These are phyloP conservation scores for Bombardia bombarda DNA, from an alignment of 495 filamentous ascomycete genomes.

Conservation along the genomic window DNA sequence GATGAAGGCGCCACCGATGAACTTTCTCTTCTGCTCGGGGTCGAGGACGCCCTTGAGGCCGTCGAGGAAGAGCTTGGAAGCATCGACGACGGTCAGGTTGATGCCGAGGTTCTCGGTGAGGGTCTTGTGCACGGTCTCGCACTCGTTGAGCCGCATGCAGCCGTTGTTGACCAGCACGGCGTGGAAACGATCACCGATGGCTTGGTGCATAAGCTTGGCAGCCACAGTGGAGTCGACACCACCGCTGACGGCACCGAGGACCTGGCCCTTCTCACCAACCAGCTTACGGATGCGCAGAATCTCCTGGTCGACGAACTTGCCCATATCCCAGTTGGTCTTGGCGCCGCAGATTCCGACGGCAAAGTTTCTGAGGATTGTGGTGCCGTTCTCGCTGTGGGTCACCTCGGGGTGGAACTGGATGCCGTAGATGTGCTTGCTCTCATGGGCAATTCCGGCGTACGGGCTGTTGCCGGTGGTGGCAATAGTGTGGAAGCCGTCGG, in stretches of 20 bases:
- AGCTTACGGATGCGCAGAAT: constrained; percentile 65
- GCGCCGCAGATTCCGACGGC: constrained; percentile 71
- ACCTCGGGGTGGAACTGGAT: constrained; percentile 88
- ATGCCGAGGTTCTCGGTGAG: constrained; percentile 74
- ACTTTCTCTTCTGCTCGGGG: constrained; percentile 88
- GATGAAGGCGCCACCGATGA: constrained; percentile 66
- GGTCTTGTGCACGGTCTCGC: constrained; percentile 65
- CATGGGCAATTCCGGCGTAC: constrained; percentile 75
- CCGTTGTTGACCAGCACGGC: constrained; percentile 87
- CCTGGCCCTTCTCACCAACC: constrained; percentile 73
- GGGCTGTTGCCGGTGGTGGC: constrained; percentile 64
- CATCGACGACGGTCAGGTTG: constrained; percentile 84
- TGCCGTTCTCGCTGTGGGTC: constrained; percentile 54
- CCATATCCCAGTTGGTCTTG: constrained; percentile 73
- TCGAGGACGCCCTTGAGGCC: constrained; percentile 68
- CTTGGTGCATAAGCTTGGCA: constrained; percentile 63
- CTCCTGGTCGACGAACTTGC: constrained; percentile 68
- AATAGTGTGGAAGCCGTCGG: constrained; percentile 61
- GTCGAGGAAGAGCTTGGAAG: constrained; percentile 61
- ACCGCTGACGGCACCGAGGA: constrained; percentile 78
- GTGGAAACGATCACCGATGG: constrained; percentile 61
- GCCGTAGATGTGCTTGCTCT: constrained; percentile 58
- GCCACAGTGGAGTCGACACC: constrained; percentile 92
- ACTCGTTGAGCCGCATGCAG: constrained; percentile 81
- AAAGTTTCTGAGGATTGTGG: constrained; percentile 66